These are phyloP conservation scores for Ettlia oleoabundans DNA, from an alignment of 139 green algal genomes.

Conservation along the genomic window DNA sequence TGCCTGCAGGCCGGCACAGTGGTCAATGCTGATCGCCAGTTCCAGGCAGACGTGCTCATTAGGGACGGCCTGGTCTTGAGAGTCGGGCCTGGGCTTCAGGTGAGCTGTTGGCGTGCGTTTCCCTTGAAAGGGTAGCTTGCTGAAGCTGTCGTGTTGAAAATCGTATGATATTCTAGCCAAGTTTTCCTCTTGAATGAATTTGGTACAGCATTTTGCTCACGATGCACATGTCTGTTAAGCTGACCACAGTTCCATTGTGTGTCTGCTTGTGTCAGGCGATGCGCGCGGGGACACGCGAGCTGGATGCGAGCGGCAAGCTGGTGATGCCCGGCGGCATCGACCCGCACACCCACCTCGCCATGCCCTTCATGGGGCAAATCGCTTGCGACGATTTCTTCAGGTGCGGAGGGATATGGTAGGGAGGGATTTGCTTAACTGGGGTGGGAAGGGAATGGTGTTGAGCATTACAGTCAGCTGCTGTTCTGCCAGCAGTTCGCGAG, in stretches of 20 bases:
- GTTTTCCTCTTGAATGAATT: too few species aligned
- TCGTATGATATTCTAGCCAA: too few species aligned
- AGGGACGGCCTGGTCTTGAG: slow-evolving; percentile 67
- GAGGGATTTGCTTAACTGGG: too few species aligned
- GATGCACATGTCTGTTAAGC: too few species aligned
- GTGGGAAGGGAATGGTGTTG: too few species aligned
- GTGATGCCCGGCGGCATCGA: slow-evolving; percentile 98
- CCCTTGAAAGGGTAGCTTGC: not conserved
- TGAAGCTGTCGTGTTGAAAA: not conserved
- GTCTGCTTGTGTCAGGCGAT: slow-evolving; percentile 20
- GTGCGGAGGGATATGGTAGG: too few species aligned
- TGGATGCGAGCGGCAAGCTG: slow-evolving; percentile 81
- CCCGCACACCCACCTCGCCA: slow-evolving; percentile 96
- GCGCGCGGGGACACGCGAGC: slow-evolving; percentile 41
- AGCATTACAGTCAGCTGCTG: too few species aligned
- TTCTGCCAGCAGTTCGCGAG: too few species aligned
- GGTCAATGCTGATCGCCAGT: slow-evolving; percentile 82
- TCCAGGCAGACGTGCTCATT: slow-evolving; percentile 86
- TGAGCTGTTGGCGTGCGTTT: slow-evolving; percentile 8
- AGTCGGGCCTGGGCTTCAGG: slow-evolving; percentile 68
- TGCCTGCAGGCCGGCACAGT: slow-evolving; percentile 84
- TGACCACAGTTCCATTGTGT: not conserved
- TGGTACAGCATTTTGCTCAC: too few species aligned
- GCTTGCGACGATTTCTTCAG: slow-evolving; percentile 80
- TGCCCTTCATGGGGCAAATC: slow-evolving; percentile 92